Evolutionary conservation across 148 eudicot genomes (phyloP).

Genomic region (Rhododendron simsii): DNA sequence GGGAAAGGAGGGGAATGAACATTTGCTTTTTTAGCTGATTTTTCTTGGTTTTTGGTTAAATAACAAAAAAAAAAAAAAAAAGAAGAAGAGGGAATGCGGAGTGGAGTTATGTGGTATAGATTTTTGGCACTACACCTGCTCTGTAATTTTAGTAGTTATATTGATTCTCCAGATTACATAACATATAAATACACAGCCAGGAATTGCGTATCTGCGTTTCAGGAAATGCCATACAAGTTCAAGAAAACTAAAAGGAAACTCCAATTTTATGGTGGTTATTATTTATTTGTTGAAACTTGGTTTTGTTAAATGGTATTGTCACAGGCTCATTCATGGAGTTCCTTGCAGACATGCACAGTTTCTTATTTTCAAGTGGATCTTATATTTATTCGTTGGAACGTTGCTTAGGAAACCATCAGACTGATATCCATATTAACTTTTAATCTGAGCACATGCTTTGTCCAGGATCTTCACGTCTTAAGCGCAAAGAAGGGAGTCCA

Average conservation of each 20-base stretch:
- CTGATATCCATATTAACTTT: neutral
- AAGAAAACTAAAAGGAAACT: neutral
- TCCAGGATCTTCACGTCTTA: constrained; percentile 63
- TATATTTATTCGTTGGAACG: neutral
- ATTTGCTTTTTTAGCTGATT: neutral
- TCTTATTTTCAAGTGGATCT: neutral
- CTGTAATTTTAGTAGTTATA: neutral
- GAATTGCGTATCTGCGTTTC: neutral
- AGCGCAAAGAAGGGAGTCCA: constrained; percentile 62
- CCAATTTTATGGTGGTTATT: neutral
- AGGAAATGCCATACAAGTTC: neutral
- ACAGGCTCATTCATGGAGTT: constrained; percentile 3
- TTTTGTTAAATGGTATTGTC: neutral
- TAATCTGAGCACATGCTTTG: neutral
- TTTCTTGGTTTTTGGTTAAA: neutral
- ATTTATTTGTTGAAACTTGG: neutral
- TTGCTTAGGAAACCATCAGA: neutral
- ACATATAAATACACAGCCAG: neutral
- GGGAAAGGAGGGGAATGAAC: neutral
- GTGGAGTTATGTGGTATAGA: neutral
- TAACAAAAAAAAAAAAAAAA: too few species aligned
- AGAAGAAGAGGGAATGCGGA: too few species aligned
- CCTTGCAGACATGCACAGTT: neutral
- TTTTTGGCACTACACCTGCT: neutral
- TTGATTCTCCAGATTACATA: neutral